Conservation (phyloP, 2,329 filamentous ascomycete genomes). For the Penicillium sumatraense region DNA sequence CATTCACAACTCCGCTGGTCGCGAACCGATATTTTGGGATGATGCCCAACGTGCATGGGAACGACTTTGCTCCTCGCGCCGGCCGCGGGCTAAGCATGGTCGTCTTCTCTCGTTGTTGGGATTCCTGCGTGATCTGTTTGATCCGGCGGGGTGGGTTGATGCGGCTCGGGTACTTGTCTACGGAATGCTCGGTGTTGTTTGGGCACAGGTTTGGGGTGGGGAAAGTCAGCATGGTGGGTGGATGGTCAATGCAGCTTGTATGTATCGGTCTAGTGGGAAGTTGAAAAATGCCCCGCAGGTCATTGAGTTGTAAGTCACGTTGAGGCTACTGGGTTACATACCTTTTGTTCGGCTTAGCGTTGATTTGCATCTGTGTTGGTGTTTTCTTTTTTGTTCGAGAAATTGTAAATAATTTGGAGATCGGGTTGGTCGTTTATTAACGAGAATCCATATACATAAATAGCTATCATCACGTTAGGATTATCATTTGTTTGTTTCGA, state of each 20-base stretch:
- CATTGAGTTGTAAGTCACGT: slow-evolving; percentile 31
- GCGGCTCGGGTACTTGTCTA: slow-evolving; percentile 56
- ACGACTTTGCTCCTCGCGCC: slow-evolving; percentile 55
- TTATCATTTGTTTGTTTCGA: too few relatives aligned
- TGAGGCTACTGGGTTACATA: not conserved
- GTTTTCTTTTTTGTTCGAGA: too few relatives aligned
- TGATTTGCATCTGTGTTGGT: not conserved
- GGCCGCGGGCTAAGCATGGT: slow-evolving; percentile 28
- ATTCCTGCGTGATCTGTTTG: slow-evolving; percentile 41
- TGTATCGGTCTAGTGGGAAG: slow-evolving; percentile 42
- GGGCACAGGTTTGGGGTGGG: slow-evolving; percentile 64
- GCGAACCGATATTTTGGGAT: slow-evolving; percentile 74
- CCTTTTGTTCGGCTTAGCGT: not conserved
- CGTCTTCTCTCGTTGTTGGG: slow-evolving; percentile 32
- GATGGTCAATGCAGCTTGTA: slow-evolving; percentile 65
- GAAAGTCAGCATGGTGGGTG: slow-evolving; percentile 50
- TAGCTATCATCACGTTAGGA: too few relatives aligned
- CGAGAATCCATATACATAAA: too few relatives aligned
- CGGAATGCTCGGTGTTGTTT: slow-evolving; percentile 61
- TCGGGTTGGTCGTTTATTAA: too few relatives aligned
- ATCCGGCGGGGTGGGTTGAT: slow-evolving; percentile 51
- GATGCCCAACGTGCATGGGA: slow-evolving; percentile 74
- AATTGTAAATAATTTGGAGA: too few relatives aligned
- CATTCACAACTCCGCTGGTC: slow-evolving; percentile 75
- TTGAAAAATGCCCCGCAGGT: slow-evolving; percentile 45